phyloP scores from a whole-genome alignment of 495 filamentous ascomycete genomes.

The Penicillium paradoxum region DNA sequence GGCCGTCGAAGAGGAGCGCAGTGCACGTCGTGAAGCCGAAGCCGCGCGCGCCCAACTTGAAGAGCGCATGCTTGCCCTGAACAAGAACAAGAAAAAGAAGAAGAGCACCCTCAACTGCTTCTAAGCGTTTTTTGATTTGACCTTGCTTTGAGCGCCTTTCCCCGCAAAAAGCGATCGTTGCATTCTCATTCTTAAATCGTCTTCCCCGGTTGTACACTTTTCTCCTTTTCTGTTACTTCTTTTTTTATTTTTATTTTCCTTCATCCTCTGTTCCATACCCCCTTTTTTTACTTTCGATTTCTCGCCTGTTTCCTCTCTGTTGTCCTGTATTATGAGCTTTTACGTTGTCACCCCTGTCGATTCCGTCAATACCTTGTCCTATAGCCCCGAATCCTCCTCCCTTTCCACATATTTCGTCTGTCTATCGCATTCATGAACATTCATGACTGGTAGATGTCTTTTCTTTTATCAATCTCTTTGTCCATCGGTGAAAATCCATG shows the following conservation, averaged over 20 bases:
- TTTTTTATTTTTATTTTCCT: constrained; percentile 1
- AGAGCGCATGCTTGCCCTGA: constrained; percentile 88
- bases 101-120: constrained; percentile 97
- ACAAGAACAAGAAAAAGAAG: constrained; percentile 83
- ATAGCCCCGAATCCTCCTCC: constrained; percentile 10
- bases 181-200: constrained; percentile 3
- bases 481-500: constrained; percentile 4
- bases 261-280: constrained; percentile 25
- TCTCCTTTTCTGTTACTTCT: constrained; percentile 9
- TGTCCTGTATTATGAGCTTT: constrained; percentile 53
- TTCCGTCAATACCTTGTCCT: constrained; percentile 26
- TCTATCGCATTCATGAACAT: constrained; percentile 8
- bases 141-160: background rate
- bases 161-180: constrained; percentile 5
- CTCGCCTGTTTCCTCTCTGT: constrained; percentile 21
- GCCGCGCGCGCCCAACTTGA: constrained; percentile 81
- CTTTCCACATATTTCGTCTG: constrained; percentile 18
- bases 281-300: constrained; percentile 14
- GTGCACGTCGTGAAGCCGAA: constrained; percentile 81
- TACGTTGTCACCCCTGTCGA: constrained; percentile 18
- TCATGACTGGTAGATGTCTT: constrained; percentile 21
- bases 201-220: constrained; percentile 7
- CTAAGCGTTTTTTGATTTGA: constrained; percentile 32
- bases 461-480: background rate
- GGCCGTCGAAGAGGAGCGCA: constrained; percentile 89